A percentile compares a stretch with the other conserved stretches of the same genome.
Conservation (phyloP, 1,284 basidiomycete species). For the Boletus smithii region DNA sequence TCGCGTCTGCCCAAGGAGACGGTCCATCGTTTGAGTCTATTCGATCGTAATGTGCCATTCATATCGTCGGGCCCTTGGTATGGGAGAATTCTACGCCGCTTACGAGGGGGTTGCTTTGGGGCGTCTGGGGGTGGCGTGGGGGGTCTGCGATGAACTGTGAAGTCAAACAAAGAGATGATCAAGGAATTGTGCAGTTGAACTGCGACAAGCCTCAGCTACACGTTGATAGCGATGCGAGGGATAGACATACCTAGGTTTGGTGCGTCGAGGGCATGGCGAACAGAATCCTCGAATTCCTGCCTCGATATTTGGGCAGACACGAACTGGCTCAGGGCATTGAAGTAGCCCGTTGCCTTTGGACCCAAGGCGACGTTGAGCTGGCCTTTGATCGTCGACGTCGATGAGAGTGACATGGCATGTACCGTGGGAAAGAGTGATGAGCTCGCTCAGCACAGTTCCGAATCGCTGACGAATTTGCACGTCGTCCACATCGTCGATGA, state of each 20-base stretch:
- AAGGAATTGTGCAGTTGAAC: constrained; percentile 79
- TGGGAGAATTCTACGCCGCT: constrained; percentile 66
- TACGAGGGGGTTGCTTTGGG: constrained; percentile 63
- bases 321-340: constrained; percentile 60
- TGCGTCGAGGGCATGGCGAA: constrained; percentile 61
- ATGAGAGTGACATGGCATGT: constrained; percentile 72
- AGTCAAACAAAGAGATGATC: constrained; percentile 76
- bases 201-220: constrained; percentile 27
- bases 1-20: constrained; percentile 68
- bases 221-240: background rate
- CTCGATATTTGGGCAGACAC: constrained; percentile 66
- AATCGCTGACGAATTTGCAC: no score
- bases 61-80: constrained; percentile 61
- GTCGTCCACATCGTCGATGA: constrained; percentile 19
- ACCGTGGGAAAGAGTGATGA: constrained; percentile 23
- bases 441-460: no score
- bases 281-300: constrained; percentile 68
- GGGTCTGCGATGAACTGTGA: constrained; percentile 63
- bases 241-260: constrained; percentile 51
- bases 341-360: constrained; percentile 57
- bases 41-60: constrained; percentile 56
- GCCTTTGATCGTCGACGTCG: constrained; percentile 69
- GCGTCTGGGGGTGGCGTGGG: constrained; percentile 58
- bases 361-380: constrained; percentile 64
- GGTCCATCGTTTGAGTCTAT: constrained; percentile 70